Conservation (phyloP, 2,329 filamentous ascomycete genomes). For the Monosporascus ibericus region DNA sequence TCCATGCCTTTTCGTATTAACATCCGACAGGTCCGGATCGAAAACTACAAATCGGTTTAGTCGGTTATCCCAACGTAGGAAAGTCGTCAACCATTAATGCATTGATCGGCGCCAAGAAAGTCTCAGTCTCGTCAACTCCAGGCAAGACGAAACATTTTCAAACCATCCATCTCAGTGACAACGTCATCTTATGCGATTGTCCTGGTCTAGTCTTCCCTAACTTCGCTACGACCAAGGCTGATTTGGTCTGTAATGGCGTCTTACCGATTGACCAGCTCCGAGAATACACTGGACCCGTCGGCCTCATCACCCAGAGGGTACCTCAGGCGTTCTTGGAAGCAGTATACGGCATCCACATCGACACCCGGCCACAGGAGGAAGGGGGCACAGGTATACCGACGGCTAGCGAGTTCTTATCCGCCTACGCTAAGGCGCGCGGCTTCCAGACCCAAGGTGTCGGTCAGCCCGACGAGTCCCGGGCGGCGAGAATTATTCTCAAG, state of each 20-base stretch:
- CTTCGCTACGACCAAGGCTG: conserved; percentile 92
- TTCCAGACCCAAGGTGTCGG: conserved; percentile 87
- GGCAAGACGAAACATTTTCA: conserved; percentile 99
- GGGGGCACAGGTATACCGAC: conserved; percentile 86
- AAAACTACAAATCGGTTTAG: conserved; percentile 86
- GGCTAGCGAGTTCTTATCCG: conserved; percentile 73
- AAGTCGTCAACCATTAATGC: conserved; percentile 99
- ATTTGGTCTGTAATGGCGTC: conserved; percentile 91
- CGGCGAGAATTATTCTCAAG: conserved; percentile 84
- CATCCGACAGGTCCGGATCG: conserved; percentile 35
- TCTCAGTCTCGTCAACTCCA: conserved; percentile 93
- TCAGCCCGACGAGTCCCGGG: conserved; percentile 87
- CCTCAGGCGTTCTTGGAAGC: conserved; percentile 86
- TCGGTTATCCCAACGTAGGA: conserved; percentile 97
- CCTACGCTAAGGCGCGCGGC: conserved; percentile 83
- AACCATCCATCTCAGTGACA: conserved; percentile 87
- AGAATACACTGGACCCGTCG: conserved; percentile 83
- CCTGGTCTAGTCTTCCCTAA: conserved; percentile 98
- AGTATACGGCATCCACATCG: conserved; percentile 87
- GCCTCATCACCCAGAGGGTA: conserved; percentile 76
- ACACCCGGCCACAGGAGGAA: conserved; percentile 75
- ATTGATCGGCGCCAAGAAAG: conserved; percentile 96
- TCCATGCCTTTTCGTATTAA: conserved; percentile 14
- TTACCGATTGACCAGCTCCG: conserved; percentile 94
- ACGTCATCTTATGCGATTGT: conserved; percentile 92